Percentiles rank a stretch among this genome's conserved stretches.
phyloP scores from a whole-genome alignment of 2,329 filamentous ascomycete genomes.

The Penicillium capsulatum region DNA sequence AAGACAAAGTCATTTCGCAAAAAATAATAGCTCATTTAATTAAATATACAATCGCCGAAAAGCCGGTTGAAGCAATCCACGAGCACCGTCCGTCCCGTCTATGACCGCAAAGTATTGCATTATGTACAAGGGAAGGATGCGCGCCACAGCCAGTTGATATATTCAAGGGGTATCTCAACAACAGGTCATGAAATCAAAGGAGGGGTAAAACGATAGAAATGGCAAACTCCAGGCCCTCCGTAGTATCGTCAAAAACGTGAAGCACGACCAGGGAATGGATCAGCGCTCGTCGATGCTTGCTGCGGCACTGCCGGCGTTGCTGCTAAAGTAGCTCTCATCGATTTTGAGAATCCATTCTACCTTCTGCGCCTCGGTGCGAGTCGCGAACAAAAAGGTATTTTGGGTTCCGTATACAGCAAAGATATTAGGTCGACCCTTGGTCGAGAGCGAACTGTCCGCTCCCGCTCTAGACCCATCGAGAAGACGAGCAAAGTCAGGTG shows the following conservation, averaged over 20 bases:
- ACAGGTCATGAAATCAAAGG: constrained; percentile 24
- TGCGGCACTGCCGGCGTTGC: constrained; percentile 24
- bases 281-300: constrained; percentile 23
- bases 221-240: constrained; percentile 21
- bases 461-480: constrained; percentile 52
- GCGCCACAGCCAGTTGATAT: constrained; percentile 31
- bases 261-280: constrained; percentile 11
- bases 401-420: constrained; percentile 93
- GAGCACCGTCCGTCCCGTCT: constrained; percentile 23
- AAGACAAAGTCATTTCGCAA: too few relatives aligned
- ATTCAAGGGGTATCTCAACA: constrained; percentile 39
- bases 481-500: constrained; percentile 78
- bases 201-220: constrained; percentile 11
- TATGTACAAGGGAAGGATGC: constrained; percentile 34
- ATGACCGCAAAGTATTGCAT: constrained; percentile 23
- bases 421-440: constrained; percentile 60
- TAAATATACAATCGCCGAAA: constrained; percentile 6
- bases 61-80: constrained; percentile 6
- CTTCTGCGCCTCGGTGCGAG: constrained; percentile 84
- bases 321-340: constrained; percentile 69
- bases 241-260: constrained; percentile 23
- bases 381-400: constrained; percentile 93
- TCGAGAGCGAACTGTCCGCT: constrained; percentile 34
- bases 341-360: constrained; percentile 96
- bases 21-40: too few relatives aligned